A percentile compares a stretch with the other conserved stretches of the same genome.
phyloP scores from a whole-genome alignment of 768 basidiomycete genomes.

The Galerina sulciceps region DNA sequence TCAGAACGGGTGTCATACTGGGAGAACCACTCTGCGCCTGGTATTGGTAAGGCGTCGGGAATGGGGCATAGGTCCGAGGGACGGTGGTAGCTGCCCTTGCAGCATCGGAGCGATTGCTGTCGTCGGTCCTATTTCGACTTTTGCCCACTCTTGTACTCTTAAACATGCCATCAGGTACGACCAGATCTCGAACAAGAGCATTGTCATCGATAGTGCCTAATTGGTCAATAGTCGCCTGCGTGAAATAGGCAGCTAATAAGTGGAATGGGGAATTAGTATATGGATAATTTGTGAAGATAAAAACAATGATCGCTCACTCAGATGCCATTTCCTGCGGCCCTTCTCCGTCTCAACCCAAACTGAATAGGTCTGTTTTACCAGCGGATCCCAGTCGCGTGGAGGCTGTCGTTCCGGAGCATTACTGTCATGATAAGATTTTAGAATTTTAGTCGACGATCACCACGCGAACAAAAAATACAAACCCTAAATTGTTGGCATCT shows the following conservation, averaged over 20 bases:
- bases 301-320: conserved; percentile 57
- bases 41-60: conserved; percentile 37
- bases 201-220: conserved; percentile 75
- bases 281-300: too few relatives aligned
- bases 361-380: conserved; percentile 86
- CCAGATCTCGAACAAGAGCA: conserved; percentile 56
- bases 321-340: conserved; percentile 79
- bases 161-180: conserved; percentile 71
- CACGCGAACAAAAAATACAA: conserved; percentile 18
- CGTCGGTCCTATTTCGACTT: conserved; percentile 48
- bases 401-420: conserved; percentile 49
- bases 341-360: conserved; percentile 72
- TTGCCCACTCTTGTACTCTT: conserved; percentile 68
- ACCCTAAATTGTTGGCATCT: conserved; percentile 50
- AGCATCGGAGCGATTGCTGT: conserved; percentile 32
- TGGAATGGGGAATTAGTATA: conserved; percentile 2
- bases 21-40: conserved; percentile 28
- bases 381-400: conserved; percentile 64
- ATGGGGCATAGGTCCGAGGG: conserved; percentile 44
- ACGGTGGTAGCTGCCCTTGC: conserved; percentile 30
- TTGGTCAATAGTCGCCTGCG: conserved; percentile 73
- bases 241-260: conserved; percentile 79
- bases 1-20: conserved; percentile 35
- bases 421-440: conserved; percentile 20
- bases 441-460: conserved; percentile 7